Evolutionary conservation across 306 rosid genomes (phyloP).

Genomic region (Pterocarpus santalinus): DNA sequence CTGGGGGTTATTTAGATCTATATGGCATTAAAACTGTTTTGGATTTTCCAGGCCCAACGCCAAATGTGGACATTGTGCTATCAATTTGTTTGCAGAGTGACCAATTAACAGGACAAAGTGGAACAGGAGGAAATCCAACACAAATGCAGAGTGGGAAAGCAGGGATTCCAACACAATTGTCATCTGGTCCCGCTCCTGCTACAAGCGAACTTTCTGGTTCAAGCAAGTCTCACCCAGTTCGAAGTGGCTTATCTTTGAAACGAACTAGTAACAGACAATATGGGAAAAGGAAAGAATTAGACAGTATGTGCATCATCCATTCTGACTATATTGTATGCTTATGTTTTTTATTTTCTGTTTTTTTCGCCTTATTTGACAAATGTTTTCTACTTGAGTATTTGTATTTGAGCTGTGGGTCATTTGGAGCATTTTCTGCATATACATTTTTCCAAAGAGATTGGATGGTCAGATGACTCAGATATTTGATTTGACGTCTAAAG

Average conservation of each 20-base stretch:
- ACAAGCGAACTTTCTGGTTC: conserved; percentile 89
- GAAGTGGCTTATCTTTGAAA: conserved; percentile 67
- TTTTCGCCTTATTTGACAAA: neutral
- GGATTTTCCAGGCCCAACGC: conserved; percentile 82
- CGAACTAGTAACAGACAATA: conserved; percentile 62
- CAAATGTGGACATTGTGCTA: conserved; percentile 84
- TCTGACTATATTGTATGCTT: conserved; percentile 26
- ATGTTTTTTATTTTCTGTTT: conserved; percentile 4
- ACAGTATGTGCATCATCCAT: conserved; percentile 67
- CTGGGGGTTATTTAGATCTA: conserved; percentile 15
- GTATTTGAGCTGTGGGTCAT: neutral
- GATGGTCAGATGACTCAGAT: neutral
- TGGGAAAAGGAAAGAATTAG: conserved; percentile 78
- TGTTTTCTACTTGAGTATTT: neutral
- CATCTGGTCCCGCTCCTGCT: conserved; percentile 66
- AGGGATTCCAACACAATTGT: conserved; percentile 52
- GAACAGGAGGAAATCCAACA: conserved; percentile 53
- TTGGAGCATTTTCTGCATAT: conserved; percentile 20
- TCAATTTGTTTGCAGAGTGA: conserved; percentile 93
- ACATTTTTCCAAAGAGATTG: neutral
- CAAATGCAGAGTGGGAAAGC: conserved; percentile 57
- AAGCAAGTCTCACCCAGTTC: conserved; percentile 79
- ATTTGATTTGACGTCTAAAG: neutral
- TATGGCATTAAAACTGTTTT: conserved; percentile 33
- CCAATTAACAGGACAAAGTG: conserved; percentile 60